Evolutionary conservation across 1,139 yeast species (phyloP).

Genomic region (Suhomyces maxii): DNA sequence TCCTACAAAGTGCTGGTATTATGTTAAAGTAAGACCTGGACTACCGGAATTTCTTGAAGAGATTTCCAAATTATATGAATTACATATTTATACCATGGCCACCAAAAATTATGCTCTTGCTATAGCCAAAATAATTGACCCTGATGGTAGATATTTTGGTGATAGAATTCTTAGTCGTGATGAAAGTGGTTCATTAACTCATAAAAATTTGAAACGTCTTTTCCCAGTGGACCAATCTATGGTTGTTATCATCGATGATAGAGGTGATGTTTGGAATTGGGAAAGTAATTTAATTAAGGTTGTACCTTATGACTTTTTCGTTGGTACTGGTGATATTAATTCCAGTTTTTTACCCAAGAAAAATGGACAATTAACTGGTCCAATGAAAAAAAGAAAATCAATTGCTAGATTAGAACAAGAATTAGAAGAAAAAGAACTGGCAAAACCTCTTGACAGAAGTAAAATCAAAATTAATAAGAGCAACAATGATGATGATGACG

Average conservation of each 20-base stretch:
- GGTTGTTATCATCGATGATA: slow-evolving; percentile 95
- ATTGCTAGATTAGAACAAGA: slow-evolving; percentile 49
- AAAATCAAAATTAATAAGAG: background rate
- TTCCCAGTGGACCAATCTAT: slow-evolving; percentile 96
- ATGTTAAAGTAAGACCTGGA: slow-evolving; percentile 91
- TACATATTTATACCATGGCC: slow-evolving; percentile 99
- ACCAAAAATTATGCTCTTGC: slow-evolving; percentile 91
- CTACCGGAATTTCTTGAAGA: slow-evolving; percentile 65
- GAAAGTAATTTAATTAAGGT: slow-evolving; percentile 87
- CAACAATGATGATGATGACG: slow-evolving; percentile 4
- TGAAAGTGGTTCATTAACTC: slow-evolving; percentile 91
- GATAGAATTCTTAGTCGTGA: slow-evolving; percentile 91
- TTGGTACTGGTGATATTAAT: slow-evolving; percentile 96
- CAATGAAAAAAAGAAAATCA: slow-evolving; percentile 60
- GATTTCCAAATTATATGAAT: slow-evolving; percentile 69
- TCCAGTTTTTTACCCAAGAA: slow-evolving; percentile 88
- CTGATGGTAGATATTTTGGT: slow-evolving; percentile 81
- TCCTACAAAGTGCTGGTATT: slow-evolving; percentile 75
- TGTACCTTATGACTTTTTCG: slow-evolving; percentile 92
- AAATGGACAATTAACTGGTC: slow-evolving; percentile 67
- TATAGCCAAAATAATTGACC: slow-evolving; percentile 89
- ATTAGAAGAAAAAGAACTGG: slow-evolving; percentile 16
- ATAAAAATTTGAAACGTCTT: slow-evolving; percentile 80
- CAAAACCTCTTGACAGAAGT: background rate
- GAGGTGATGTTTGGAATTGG: slow-evolving; percentile 99